Base-by-base conservation (phyloP, 495 filamentous ascomycete species). In the Achaetomiella virescens region DNA sequence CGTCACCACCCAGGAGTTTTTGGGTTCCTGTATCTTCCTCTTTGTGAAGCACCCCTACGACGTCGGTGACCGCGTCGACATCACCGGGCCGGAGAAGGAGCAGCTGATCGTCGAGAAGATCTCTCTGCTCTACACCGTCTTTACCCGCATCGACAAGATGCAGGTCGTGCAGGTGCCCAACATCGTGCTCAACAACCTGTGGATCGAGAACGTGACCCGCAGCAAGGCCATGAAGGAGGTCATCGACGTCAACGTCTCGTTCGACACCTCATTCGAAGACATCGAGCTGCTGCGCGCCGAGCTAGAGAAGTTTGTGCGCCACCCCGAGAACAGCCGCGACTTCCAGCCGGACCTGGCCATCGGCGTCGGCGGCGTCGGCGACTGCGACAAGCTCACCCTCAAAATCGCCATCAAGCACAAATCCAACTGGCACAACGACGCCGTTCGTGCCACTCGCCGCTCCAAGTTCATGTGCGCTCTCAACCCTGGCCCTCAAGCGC, bases 381-480 rank as follows among this genome's bases (percentile, higher is more conserved):
- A 93, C 63, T 84, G 96, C 76, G 88, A 96, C 67, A 93, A 95
- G 68, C 75, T 98, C 25, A 81, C 86, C 61, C 80, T 98, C 35
- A 84, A 82, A 57, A 80, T 93, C 36, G 86, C 88, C 58, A 90
- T 97, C 64, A 83, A 84, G 55, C 91, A 97, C 76, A 96, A 96
- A 75, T 87, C 86, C 58, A 98, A 97, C 74, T 98, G 93, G 93
- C 84, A 91, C 43, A 96, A 95, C 68, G 92, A 96, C 57, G 79
- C 82, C 27, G 77, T 97, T 37, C 85, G 92, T 21, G 83, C 87
- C 21, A 80, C 87, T 15, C 84, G 93, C 40, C 86, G 91, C 51
- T 93, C 88, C 64, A 97, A 95, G 70, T 96, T 98, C 75, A 93
- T 97, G 84, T 96, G 91, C 64, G 93, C 93, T 3, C 78, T 98